Evolutionary conservation across 345 rosid species (phyloP), one percentile per base, ranked within the genome.

Genomic region (Eucalyptus curtisii): DNA sequence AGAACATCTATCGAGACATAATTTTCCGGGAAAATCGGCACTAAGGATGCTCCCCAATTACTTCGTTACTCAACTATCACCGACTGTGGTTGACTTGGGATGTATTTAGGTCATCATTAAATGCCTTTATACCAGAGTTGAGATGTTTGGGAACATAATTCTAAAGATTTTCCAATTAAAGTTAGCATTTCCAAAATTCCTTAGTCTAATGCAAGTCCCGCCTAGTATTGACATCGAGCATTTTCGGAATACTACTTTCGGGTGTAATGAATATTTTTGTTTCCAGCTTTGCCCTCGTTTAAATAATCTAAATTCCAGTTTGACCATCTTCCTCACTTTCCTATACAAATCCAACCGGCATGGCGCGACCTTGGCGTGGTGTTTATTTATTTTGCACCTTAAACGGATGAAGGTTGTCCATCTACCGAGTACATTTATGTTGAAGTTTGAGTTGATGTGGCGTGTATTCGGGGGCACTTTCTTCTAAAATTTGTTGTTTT

Each of bases 211-310:
- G 4, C 45, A 37, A 37, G 8, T 37, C 7, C 7, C 1, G 0
- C 81, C 4, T 0, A 37, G 8, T 71, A 19, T 19, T 5, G 13
- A 12, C 4, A 1, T 40, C 4, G 0, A 37, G 45, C 7, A 37
- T 0, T 5, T 20, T 37, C 0, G 15, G 4, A 37, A 6, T 40
- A 24, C 27, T 11, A 6, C 27, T 33, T 19, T 13, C 4, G 24
- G 16, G 15, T 13, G 47, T 76, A 76, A 40, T 10, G 30, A 10
- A 76, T 3, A 10, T 19, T 71, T 76, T 20, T 20, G 1, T 10
- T 76, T 76, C 22, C 14, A 33, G 6, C 25, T 71, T 76, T 20
- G 27, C 30, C 30, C 30, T 37, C 82, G 0, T 13, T 13, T 71
- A 37, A 37, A 37, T 24, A 17, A 71, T 33, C 12, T 19, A 19